Conservation (phyloP, 192 early-diverging fungal species). For the Coemansia sp. region DNA sequence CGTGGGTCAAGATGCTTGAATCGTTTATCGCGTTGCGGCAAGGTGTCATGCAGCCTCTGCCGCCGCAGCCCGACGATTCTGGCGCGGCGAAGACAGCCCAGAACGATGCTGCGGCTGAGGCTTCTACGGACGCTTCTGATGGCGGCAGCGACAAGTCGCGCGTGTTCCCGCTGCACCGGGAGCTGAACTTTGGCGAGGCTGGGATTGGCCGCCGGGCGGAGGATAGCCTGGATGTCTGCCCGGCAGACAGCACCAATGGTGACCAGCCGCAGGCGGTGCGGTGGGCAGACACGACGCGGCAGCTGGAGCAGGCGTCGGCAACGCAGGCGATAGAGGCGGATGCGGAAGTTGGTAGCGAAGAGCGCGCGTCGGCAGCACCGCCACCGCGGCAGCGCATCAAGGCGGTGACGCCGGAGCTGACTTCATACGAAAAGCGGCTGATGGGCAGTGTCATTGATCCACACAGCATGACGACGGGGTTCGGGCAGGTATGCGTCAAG, state of each 20-base stretch:
- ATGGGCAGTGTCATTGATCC: constrained; percentile 81
- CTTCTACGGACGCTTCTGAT: not conserved
- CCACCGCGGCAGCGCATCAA: constrained; percentile 45
- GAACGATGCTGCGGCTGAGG: not conserved
- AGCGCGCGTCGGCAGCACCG: not conserved
- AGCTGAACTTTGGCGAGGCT: constrained; percentile 36
- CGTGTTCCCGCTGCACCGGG: constrained; percentile 18
- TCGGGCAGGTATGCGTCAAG: constrained; percentile 74
- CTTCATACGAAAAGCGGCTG: constrained; percentile 73
- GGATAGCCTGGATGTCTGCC: constrained; percentile 33
- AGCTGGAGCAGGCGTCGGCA: constrained; percentile 18
- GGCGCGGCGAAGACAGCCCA: not conserved
- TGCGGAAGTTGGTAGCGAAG: not conserved
- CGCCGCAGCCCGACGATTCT: not conserved
- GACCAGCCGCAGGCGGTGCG: constrained; percentile 5
- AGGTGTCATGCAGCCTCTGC: constrained; percentile 9
- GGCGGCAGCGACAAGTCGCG: not conserved
- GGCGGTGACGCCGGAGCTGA: constrained; percentile 50
- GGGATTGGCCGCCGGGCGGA: constrained; percentile 34
- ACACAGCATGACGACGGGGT: constrained; percentile 51
- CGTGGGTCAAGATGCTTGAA: constrained; percentile 37
- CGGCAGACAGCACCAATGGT: not conserved
- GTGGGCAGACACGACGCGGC: constrained; percentile 23
- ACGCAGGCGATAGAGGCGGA: not conserved
- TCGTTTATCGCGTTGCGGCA: constrained; percentile 27